Evolutionary conservation across 2,329 filamentous ascomycete species (phyloP), one percentile per base, ranked within the genome.

Genomic region (Stagonosporopsis vannaccii): DNA sequence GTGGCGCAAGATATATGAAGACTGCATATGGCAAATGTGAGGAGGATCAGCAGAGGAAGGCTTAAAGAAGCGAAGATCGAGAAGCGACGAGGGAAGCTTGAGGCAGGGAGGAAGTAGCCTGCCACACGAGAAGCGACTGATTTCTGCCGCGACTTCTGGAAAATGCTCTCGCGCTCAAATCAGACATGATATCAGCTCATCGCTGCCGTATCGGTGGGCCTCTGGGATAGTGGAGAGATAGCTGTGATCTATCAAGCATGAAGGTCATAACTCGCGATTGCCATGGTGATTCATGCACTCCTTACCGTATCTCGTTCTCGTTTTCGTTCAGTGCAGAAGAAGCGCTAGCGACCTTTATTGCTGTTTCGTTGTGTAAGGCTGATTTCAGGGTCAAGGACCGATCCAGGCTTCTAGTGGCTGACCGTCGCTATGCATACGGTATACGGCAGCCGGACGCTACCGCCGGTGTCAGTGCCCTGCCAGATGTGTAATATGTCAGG

Each of bases 391-490:
- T 32, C 12, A 13, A 20, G 35, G 6, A 13, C 20, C 17, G 8
- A 20, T 26, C 25, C 15, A n/a, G 23, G 23, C 26, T 15, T 30
- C n/a, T n/a, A n/a, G 36, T 12, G 35, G 30, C 20, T 6, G 11
- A n/a, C 42, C 13, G 19, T 25, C 15, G 17, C 43, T 30, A 36
- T 42, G 43, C 37, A 41, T 53, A 47, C 36, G 43, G 7, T 54
- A 35, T 47, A 54, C 51, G 43, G 23, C 20, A 35, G 36, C 44
- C 30, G 22, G 15, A 5, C 25, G 2, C 26, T 43, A 13, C 37
- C 23, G 30, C 15, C 2, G 2, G 7, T 32, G 23, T 25, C 28
- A 35, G 22, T 36, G 30, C 26, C 12, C 23, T 30, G 9, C 23
- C 23, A 32, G 23, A 48, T 11, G 15, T 32, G 17, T 30, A 13